These are phyloP conservation scores for Rubia tinctorum DNA, from an alignment of 305 asterid genomes.

Conservation along the genomic window DNA sequence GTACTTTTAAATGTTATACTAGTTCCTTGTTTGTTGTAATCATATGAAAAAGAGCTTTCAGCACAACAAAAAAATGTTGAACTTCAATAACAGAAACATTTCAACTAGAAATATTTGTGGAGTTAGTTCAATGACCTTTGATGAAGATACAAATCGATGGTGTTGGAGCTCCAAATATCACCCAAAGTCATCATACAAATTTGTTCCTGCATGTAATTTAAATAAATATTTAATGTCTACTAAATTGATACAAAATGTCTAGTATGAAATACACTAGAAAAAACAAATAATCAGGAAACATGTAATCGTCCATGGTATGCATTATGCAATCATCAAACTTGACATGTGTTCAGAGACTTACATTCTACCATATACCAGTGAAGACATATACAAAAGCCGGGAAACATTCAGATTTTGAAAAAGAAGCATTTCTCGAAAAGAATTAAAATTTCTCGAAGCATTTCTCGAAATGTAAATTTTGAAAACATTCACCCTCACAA, in stretches of 20 bases:
- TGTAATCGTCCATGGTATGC: background rate
- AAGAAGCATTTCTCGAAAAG: no score
- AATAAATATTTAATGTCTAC: background rate
- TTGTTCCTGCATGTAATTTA: slow-evolving; percentile 59
- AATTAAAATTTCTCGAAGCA: no score
- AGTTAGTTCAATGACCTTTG: slow-evolving; percentile 44
- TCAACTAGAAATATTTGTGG: background rate
- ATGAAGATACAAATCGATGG: slow-evolving; percentile 88
- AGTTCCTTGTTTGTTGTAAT: background rate
- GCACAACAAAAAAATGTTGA: background rate
- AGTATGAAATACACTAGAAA: background rate
- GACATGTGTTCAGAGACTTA: background rate
- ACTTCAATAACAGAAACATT: background rate
- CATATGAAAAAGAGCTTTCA: background rate
- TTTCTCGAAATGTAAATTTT: no score
- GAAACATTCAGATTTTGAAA: background rate
- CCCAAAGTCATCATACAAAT: slow-evolving; percentile 83
- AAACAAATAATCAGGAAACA: background rate
- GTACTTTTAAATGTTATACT: no score
- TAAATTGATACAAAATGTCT: background rate
- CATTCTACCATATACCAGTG: background rate
- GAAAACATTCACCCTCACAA: no score
- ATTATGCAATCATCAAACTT: background rate
- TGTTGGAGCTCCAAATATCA: slow-evolving; percentile 88
- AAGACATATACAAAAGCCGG: background rate